These are phyloP conservation scores for Ambrosia trifida DNA, from an alignment of 129 eudicot genomes.

Conservation along the genomic window DNA sequence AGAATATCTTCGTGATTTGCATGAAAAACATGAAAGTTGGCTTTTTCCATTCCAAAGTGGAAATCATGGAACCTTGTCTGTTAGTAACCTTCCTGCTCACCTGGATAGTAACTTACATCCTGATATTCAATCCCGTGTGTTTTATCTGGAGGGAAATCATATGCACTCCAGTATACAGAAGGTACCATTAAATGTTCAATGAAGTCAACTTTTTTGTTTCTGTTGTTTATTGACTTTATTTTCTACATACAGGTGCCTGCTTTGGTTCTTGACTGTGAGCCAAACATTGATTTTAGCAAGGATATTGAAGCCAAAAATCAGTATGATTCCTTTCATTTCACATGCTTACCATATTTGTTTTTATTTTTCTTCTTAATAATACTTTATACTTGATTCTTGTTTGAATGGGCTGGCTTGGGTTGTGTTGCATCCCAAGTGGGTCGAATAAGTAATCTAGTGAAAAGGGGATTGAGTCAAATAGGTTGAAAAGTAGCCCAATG, in stretches of 20 bases:
- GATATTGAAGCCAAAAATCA: conserved; percentile 84
- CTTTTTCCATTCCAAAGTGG: conserved; percentile 72
- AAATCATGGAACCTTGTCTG: conserved; percentile 65
- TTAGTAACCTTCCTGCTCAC: conserved; percentile 55
- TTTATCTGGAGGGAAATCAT: conserved; percentile 82
- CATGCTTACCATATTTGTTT: neutral
- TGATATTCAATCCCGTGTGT: conserved; percentile 76
- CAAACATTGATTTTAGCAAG: conserved; percentile 79
- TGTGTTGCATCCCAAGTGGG: neutral
- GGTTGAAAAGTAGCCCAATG: neutral
- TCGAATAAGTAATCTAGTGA: neutral
- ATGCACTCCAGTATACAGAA: conserved; percentile 91
- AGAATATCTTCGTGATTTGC: conserved; percentile 83
- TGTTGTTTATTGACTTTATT: neutral
- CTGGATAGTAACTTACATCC: conserved; percentile 60
- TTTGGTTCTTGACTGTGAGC: conserved; percentile 90
- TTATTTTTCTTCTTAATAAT: neutral
- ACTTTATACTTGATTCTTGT: neutral
- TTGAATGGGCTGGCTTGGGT: neutral
- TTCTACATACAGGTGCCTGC: conserved; percentile 68
- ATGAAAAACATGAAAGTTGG: conserved; percentile 96
- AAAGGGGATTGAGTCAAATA: neutral
- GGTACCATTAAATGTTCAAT: conserved; percentile 35
- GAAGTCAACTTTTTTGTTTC: neutral
- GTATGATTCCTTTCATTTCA: conserved; percentile 50